Conservation (phyloP, 441 rosid genomes). For the Melastoma candidum region DNA sequence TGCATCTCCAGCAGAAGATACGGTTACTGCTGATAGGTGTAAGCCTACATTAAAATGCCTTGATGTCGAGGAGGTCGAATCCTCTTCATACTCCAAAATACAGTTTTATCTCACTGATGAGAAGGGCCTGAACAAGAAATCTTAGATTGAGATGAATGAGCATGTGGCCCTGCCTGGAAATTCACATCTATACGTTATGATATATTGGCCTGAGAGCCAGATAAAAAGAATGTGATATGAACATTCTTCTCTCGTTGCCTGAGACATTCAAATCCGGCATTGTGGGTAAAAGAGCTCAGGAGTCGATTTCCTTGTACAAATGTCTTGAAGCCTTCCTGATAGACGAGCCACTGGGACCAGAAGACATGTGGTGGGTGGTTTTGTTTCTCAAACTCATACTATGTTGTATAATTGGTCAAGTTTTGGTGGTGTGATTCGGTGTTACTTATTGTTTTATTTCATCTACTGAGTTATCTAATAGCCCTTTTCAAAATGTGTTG, state of each 20-base stretch:
- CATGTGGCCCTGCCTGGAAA: slow-evolving; percentile 24
- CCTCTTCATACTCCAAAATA: slow-evolving; percentile 38
- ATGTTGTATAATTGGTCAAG: too few species aligned
- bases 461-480: too few species aligned
- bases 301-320: slow-evolving; percentile 54
- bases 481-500: too few species aligned
- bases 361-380: slow-evolving; percentile 73
- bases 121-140: slow-evolving; percentile 50
- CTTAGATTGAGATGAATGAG: slow-evolving; percentile 40
- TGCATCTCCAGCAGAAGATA: slow-evolving; percentile 27
- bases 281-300: slow-evolving; percentile 46
- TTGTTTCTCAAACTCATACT: too few species aligned
- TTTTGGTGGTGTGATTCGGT: too few species aligned
- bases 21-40: slow-evolving; percentile 24
- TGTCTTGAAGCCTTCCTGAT: slow-evolving; percentile 77
- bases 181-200: slow-evolving; percentile 41
- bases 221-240: slow-evolving; percentile 37
- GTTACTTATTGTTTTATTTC: too few species aligned
- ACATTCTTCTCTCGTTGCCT: slow-evolving; percentile 41
- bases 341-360: slow-evolving; percentile 84
- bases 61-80: slow-evolving; percentile 1
- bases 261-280: slow-evolving; percentile 44
- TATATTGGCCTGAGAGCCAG: slow-evolving; percentile 50
- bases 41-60: slow-evolving; percentile 19
- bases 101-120: slow-evolving; percentile 61